Evolutionary conservation across 2,329 filamentous ascomycete genomes (phyloP).

Genomic region (Stachybotrys chartarum): DNA sequence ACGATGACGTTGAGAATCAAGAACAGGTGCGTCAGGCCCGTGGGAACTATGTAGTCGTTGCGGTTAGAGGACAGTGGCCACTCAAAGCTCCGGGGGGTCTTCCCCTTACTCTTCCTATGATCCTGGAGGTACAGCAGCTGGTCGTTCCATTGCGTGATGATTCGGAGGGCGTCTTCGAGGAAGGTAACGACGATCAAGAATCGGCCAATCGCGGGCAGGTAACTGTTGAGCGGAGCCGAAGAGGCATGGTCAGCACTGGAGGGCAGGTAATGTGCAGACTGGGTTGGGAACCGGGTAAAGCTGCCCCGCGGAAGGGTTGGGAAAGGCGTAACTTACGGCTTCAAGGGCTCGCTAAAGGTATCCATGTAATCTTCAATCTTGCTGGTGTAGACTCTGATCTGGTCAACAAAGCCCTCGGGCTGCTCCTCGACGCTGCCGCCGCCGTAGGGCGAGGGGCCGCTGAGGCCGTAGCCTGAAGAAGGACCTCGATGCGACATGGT

Average conservation of each 20-base stretch:
- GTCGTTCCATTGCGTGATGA: constrained; percentile 95
- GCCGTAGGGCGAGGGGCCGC: constrained; percentile 61
- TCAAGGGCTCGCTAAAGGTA: constrained; percentile 79
- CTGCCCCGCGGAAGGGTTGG: background rate
- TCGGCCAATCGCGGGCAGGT: constrained; percentile 89
- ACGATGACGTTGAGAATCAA: constrained; percentile 82
- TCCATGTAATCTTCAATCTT: constrained; percentile 96
- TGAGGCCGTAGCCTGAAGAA: constrained; percentile 71
- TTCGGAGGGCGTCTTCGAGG: constrained; percentile 90
- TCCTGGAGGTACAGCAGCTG: constrained; percentile 90
- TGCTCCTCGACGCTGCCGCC: constrained; percentile 52
- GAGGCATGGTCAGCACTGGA: background rate
- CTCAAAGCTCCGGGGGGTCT: background rate
- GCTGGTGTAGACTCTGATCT: constrained; percentile 90
- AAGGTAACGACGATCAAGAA: constrained; percentile 99
- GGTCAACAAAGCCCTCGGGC: constrained; percentile 59
- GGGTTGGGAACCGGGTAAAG: background rate
- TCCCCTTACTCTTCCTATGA: constrained; percentile 78
- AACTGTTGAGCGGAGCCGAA: constrained; percentile 42
- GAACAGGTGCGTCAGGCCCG: constrained; percentile 85
- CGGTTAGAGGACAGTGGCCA: constrained; percentile 9
- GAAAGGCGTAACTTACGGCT: constrained; percentile 57
- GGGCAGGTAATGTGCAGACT: background rate
- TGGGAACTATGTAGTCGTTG: constrained; percentile 57
- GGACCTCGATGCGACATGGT: constrained; percentile 46